Evolutionary conservation across 495 filamentous ascomycete genomes (phyloP), one percentile per base, ranked within the genome.

Genomic region (Talaromyces proteolyticus): DNA sequence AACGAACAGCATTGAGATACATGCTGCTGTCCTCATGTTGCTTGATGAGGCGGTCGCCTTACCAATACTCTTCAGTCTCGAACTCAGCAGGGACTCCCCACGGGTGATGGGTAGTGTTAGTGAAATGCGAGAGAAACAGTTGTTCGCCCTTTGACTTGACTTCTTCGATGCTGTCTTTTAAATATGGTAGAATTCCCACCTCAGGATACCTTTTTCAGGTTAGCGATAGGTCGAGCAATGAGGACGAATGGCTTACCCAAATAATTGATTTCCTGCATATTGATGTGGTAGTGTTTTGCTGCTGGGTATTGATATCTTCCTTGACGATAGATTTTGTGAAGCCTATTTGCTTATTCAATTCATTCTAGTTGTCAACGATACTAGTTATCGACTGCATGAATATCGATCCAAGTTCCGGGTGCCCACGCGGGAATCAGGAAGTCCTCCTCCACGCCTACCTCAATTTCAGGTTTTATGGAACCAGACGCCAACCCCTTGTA

Each of bases 1-100:
- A 75, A 40, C 63, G 65, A 34, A 73, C 57, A 5, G 67, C 55
- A 44, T 75, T 75, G 2, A 75, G 57, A 45, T 73, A 75, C 12
- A 48, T 53, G 49, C 72, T 72, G 44, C 65, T 37, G 43, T 61
- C 55, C 19, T 62, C 50, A 29, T 65, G 56, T 26, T 53, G 47
- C 18, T 49, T 55, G 36, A 51, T 12, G 20, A 58, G 17, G 22
- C 44, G 25, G 20, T 57, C 57, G 11, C 53, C 50, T 7, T 51
- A 26, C 44, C 57, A 64, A 51, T 69, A 69, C 6, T 59, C 24
- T 42, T 63, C 56, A 20, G 53, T 48, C 5, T 55, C 42, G n/a
- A 59, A 63, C 3, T 57, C 58, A 5, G 53, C 40, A 4, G 68
- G 68, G n/a, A 59, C 62, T 6, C 47, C 53, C 62, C 64, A 72